phyloP scores from a whole-genome alignment of 2,329 filamentous ascomycete genomes.

The Sarocladiaceae sp. region DNA sequence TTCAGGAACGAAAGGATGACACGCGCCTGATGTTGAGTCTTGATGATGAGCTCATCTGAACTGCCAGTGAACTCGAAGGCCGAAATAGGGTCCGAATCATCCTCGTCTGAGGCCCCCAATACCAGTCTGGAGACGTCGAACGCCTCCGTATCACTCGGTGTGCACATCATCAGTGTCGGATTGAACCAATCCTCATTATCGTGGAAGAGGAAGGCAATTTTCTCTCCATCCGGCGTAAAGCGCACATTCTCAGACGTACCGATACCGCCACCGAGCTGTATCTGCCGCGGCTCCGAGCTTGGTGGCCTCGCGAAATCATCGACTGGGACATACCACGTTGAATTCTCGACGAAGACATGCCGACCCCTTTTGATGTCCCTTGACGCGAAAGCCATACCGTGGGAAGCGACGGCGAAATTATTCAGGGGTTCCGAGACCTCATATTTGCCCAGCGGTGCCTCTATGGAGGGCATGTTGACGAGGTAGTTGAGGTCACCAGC shows the following conservation, averaged over 20 bases:
- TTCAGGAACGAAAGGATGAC: constrained; percentile 25
- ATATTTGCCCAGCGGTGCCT: constrained; percentile 23
- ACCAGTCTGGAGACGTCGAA: no score
- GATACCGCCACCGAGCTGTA: constrained; percentile 16
- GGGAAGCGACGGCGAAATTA: constrained; percentile 26
- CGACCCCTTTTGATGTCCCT: constrained; percentile 12
- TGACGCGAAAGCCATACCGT: constrained; percentile 29
- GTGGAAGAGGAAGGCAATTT: constrained; percentile 4
- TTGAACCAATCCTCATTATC: constrained; percentile 18
- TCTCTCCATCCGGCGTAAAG: constrained; percentile 3
- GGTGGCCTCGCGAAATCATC: constrained; percentile 22
- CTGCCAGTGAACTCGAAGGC: constrained; percentile 28
- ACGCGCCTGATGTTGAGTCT: constrained; percentile 27
- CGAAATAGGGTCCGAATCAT: constrained; percentile 19
- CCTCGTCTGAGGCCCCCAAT: constrained; percentile 14
- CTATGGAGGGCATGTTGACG: constrained; percentile 23
- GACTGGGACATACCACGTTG: constrained; percentile 19
- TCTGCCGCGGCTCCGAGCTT: constrained; percentile 16
- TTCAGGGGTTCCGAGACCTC: constrained; percentile 16
- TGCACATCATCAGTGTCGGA: constrained; percentile 24
- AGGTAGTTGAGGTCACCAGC: constrained; percentile 25
- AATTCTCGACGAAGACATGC: not conserved
- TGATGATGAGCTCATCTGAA: constrained; percentile 26
- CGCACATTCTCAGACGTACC: not conserved
- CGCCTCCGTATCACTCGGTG: no score